Evolutionary conservation across 495 filamentous ascomycete genomes (phyloP).

Genomic region (Neurospora sp.): DNA sequence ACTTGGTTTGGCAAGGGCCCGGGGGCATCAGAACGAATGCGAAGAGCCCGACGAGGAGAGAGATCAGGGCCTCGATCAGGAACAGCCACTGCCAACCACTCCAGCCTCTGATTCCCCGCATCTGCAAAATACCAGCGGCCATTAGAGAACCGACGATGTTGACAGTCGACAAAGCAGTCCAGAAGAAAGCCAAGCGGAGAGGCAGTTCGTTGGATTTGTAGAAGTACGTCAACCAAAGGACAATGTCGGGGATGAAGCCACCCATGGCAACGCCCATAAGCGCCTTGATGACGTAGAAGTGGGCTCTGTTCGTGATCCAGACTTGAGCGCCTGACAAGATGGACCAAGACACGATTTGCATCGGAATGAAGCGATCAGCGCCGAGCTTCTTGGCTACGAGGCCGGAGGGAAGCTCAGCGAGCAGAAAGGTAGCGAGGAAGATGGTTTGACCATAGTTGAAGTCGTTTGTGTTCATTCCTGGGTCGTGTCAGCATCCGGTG

Average conservation of each 20-base stretch:
- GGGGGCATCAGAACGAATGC: slow-evolving; percentile 47
- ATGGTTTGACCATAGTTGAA: slow-evolving; percentile 38
- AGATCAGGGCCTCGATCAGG: slow-evolving; percentile 46
- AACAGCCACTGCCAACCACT: slow-evolving; percentile 46
- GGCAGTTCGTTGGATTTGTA: slow-evolving; percentile 44
- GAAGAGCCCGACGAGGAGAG: slow-evolving; percentile 39
- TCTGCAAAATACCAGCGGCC: slow-evolving; percentile 40
- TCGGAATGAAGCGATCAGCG: slow-evolving; percentile 38
- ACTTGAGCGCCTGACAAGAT: slow-evolving; percentile 31
- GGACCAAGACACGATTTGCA: slow-evolving; percentile 37
- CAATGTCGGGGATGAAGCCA: slow-evolving; percentile 41
- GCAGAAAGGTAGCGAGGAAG: slow-evolving; percentile 36
- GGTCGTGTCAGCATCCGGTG: not conserved
- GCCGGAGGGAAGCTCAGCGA: slow-evolving; percentile 37
- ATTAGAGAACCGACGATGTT: slow-evolving; percentile 41
- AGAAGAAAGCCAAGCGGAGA: slow-evolving; percentile 41
- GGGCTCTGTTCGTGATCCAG: slow-evolving; percentile 24
- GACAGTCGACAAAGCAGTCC: slow-evolving; percentile 34
- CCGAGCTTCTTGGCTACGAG: slow-evolving; percentile 41
- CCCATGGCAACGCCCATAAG: slow-evolving; percentile 39
- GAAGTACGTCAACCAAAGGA: slow-evolving; percentile 46
- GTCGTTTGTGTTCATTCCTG: slow-evolving; percentile 38
- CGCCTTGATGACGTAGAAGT: slow-evolving; percentile 33
- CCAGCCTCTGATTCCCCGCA: slow-evolving; percentile 40
- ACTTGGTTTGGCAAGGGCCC: slow-evolving; percentile 40